These are phyloP conservation scores for Candida cerambycidarum DNA, from an alignment of 805 yeast genomes.

Conservation along the genomic window DNA sequence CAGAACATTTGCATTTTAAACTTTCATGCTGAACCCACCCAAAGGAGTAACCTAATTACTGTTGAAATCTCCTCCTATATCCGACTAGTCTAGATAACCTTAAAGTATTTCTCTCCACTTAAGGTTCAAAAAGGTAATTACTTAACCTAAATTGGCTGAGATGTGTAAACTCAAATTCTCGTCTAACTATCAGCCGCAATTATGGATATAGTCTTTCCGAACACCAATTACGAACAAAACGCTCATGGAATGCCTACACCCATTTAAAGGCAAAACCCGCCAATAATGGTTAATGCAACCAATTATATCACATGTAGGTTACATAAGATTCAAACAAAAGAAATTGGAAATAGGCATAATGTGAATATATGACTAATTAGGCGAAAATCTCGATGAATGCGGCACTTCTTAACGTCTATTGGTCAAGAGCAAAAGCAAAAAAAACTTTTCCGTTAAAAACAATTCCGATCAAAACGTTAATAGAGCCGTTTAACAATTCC, in stretches of 20 bases:
- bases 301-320: too few relatives aligned
- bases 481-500: slow-evolving; percentile 1
- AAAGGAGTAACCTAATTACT: too few relatives aligned
- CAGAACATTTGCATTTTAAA: too few relatives aligned
- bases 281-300: too few relatives aligned
- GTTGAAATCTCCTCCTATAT: too few relatives aligned
- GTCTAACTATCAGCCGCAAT: neutral
- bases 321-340: neutral
- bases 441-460: neutral
- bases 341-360: neutral
- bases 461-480: neutral
- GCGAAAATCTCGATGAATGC: neutral
- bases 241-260: too few relatives aligned
- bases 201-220: too few relatives aligned
- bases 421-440: slow-evolving; percentile 1
- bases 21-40: too few relatives aligned
- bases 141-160: neutral
- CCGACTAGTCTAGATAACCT: too few relatives aligned
- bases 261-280: too few relatives aligned
- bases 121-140: neutral
- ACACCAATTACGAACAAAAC: too few relatives aligned
- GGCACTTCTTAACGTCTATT: neutral
- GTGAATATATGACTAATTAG: neutral
- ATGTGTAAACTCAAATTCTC: neutral
- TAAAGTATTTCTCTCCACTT: too few relatives aligned